A percentile compares a stretch with the other conserved stretches of the same genome.
phyloP scores from a whole-genome alignment of 1,139 yeast species.

The Meyerozyma smithsonii region DNA sequence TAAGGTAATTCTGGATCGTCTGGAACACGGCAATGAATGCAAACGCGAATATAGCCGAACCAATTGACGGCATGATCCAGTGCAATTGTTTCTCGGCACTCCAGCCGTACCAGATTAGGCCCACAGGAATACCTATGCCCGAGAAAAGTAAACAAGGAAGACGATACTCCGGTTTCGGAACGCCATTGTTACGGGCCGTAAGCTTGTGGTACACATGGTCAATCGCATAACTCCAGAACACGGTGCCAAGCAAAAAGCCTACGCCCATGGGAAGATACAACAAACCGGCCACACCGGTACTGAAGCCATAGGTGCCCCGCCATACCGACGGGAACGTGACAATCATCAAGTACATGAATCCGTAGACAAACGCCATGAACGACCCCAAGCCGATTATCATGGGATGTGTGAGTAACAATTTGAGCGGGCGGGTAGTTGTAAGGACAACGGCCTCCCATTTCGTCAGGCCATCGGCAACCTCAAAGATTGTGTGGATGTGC shows the following conservation, averaged over 20 bases:
- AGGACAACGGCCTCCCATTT: constrained; percentile 24
- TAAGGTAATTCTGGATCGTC: constrained; percentile 54
- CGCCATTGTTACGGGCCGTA: constrained; percentile 42
- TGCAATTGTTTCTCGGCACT: constrained; percentile 44
- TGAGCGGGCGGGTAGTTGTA: constrained; percentile 37
- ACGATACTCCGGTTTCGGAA: constrained; percentile 52
- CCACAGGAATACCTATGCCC: constrained; percentile 47
- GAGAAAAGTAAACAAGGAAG: constrained; percentile 41
- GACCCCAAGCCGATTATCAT: constrained; percentile 44
- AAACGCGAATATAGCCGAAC: constrained; percentile 51
- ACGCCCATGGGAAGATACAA: constrained; percentile 54
- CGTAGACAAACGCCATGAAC: constrained; percentile 61
- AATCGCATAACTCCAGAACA: constrained; percentile 40
- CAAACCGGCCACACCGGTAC: constrained; percentile 48
- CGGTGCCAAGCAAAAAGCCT: constrained; percentile 45
- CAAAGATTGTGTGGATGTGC: constrained; percentile 40
- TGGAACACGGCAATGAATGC: constrained; percentile 57
- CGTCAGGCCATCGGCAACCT: constrained; percentile 35
- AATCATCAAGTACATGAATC: constrained; percentile 57
- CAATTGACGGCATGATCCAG: constrained; percentile 58
- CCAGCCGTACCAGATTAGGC: constrained; percentile 64
- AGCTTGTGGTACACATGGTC: constrained; percentile 32
- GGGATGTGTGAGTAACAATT: constrained; percentile 39
- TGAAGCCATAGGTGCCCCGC: constrained; percentile 41
- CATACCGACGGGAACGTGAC: constrained; percentile 56